Percentiles rank a stretch among this genome's conserved stretches.
These are phyloP conservation scores for Yamadazyma triangularis DNA, from an alignment of 1,139 yeast species.

Conservation along the genomic window DNA sequence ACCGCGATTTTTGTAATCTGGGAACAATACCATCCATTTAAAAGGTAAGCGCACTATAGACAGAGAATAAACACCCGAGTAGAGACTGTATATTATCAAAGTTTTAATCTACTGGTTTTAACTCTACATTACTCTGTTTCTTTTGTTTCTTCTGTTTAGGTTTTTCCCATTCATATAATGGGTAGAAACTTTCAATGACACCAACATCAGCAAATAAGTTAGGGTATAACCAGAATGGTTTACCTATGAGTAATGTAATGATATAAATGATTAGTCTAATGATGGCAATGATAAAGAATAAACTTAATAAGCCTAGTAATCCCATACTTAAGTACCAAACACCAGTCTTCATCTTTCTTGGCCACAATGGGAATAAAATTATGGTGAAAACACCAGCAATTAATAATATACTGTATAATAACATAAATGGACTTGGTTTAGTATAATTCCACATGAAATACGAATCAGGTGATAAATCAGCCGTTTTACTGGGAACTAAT, in stretches of 20 bases:
- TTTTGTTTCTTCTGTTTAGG: constrained; percentile 27
- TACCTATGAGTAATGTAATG: constrained; percentile 55
- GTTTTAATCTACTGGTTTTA: constrained; percentile 48
- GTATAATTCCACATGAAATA: constrained; percentile 85
- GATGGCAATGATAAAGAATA: constrained; percentile 75
- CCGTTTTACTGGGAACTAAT: constrained; percentile 60
- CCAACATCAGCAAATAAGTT: constrained; percentile 95
- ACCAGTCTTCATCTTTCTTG: constrained; percentile 78
- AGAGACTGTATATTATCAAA: too few relatives aligned
- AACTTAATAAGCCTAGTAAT: constrained; percentile 66
- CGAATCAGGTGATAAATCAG: constrained; percentile 68
- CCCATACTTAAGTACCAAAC: constrained; percentile 89
- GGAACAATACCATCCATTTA: too few relatives aligned
- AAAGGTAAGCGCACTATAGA: too few relatives aligned
- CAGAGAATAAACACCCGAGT: background rate
- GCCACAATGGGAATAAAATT: constrained; percentile 96
- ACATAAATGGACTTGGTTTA: constrained; percentile 68
- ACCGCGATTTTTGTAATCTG: too few relatives aligned
- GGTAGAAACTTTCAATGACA: constrained; percentile 85
- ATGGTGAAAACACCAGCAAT: constrained; percentile 67
- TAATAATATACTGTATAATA: constrained; percentile 60
- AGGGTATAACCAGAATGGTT: constrained; percentile 93
- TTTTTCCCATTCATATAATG: constrained; percentile 83
- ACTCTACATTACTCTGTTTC: constrained; percentile 21
- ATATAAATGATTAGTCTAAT: constrained; percentile 71